phyloP scores from a whole-genome alignment of 495 filamentous ascomycete species.

The Neurospora cerealis region DNA sequence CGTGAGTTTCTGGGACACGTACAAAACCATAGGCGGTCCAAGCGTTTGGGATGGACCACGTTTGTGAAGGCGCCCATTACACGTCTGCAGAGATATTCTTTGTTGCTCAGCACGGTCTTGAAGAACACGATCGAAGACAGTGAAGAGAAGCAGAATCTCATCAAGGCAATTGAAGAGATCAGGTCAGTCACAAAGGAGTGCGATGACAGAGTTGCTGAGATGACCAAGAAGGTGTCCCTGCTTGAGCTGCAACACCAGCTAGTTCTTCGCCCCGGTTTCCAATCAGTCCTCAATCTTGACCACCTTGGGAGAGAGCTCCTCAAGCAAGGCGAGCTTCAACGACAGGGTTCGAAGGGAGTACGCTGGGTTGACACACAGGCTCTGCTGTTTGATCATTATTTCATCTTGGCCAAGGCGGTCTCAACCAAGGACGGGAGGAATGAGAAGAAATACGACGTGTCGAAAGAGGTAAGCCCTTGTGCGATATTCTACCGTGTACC shows the following conservation, averaged over 20 bases:
- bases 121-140: slow-evolving; percentile 74
- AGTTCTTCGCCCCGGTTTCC: slow-evolving; percentile 76
- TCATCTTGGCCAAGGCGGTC: slow-evolving; percentile 82
- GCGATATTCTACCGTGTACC: neutral
- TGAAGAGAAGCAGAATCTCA: slow-evolving; percentile 83
- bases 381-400: slow-evolving; percentile 91
- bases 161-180: slow-evolving; percentile 88
- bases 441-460: slow-evolving; percentile 88
- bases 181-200: slow-evolving; percentile 86
- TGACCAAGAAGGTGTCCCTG: slow-evolving; percentile 82
- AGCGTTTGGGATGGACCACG: slow-evolving; percentile 84
- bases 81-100: slow-evolving; percentile 78
- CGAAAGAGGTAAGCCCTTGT: slow-evolving; percentile 57
- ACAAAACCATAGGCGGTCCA: slow-evolving; percentile 68
- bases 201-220: slow-evolving; percentile 88
- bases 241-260: slow-evolving; percentile 76
- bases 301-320: slow-evolving; percentile 87
- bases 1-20: slow-evolving; percentile 72
- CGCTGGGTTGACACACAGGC: slow-evolving; percentile 87
- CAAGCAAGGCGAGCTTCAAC: slow-evolving; percentile 79
- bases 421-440: slow-evolving; percentile 57
- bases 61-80: slow-evolving; percentile 92
- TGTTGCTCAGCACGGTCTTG: slow-evolving; percentile 73
- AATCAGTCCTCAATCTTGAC: slow-evolving; percentile 80
- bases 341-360: slow-evolving; percentile 78